Evolutionary conservation across 176 grass and related monocot species (phyloP).

Genomic region (Oryza longistaminata): DNA sequence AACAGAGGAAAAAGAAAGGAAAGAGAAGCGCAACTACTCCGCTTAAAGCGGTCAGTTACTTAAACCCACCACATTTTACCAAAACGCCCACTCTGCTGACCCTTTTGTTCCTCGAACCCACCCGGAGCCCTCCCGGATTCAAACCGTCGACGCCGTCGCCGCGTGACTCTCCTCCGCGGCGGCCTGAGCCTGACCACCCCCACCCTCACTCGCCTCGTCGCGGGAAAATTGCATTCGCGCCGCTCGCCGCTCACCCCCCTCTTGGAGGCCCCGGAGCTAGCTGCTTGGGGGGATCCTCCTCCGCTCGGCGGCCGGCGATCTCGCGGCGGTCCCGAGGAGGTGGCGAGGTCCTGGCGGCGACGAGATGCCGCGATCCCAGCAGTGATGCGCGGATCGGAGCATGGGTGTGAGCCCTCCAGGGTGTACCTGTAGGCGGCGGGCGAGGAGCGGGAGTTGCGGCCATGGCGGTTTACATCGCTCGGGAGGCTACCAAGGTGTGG

Average conservation of each 20-base stretch:
- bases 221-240: slow-evolving; percentile 24
- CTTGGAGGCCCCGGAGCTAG: neutral
- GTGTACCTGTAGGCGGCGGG: slow-evolving; percentile 18
- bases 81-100: slow-evolving; percentile 46
- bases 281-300: neutral
- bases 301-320: slow-evolving; percentile 24
- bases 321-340: slow-evolving; percentile 33
- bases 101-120: slow-evolving; percentile 1
- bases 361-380: slow-evolving; percentile 35
- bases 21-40: neutral
- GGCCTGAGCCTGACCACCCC: slow-evolving; percentile 26
- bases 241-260: neutral
- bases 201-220: neutral
- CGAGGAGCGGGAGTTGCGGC: slow-evolving; percentile 36
- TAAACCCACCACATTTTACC: slow-evolving; percentile 38
- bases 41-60: slow-evolving; percentile 31
- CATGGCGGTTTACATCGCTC: slow-evolving; percentile 77
- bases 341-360: slow-evolving; percentile 32
- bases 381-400: slow-evolving; percentile 56
- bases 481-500: slow-evolving; percentile 87
- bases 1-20: neutral
- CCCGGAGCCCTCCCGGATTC: slow-evolving; percentile 44
- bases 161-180: slow-evolving; percentile 43
- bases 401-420: slow-evolving; percentile 54
- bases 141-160: slow-evolving; percentile 50